These are phyloP conservation scores for Rhizopogon rudus DNA, from an alignment of 768 basidiomycete species.

Conservation along the genomic window DNA sequence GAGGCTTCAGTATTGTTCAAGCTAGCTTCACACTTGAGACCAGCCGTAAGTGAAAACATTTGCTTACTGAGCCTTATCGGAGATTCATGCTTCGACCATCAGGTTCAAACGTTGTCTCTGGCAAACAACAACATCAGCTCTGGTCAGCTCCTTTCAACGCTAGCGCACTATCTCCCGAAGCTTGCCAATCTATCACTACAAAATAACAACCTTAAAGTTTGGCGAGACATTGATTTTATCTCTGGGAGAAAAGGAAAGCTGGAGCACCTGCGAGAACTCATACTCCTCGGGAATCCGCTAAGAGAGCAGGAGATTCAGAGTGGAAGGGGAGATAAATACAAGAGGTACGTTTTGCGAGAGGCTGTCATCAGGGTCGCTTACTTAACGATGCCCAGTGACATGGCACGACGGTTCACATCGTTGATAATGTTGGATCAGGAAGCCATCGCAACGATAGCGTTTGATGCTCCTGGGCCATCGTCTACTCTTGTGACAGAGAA, in stretches of 20 bases:
- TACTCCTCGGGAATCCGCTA: constrained; percentile 73
- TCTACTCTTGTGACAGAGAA: constrained; percentile 31
- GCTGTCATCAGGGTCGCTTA: background rate
- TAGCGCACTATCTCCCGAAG: constrained; percentile 73
- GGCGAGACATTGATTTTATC: constrained; percentile 67
- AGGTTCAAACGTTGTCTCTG: constrained; percentile 81
- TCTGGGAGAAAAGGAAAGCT: constrained; percentile 55
- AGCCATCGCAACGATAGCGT: constrained; percentile 70
- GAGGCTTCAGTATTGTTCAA: constrained; percentile 88
- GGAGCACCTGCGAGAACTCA: constrained; percentile 62
- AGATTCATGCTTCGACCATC: background rate
- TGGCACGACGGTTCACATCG: constrained; percentile 75
- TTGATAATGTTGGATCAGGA: constrained; percentile 82
- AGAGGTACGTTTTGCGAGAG: constrained; percentile 43
- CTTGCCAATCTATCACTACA: constrained; percentile 78
- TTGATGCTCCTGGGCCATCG: constrained; percentile 63
- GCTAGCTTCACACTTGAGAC: constrained; percentile 72
- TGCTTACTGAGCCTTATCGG: background rate
- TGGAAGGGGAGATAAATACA: constrained; percentile 59
- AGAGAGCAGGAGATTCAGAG: constrained; percentile 54
- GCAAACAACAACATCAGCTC: constrained; percentile 69
- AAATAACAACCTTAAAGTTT: constrained; percentile 65
- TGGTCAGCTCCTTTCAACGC: constrained; percentile 53
- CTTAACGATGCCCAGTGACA: constrained; percentile 48
- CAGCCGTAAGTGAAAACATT: constrained; percentile 44